Evolutionary conservation across 495 filamentous ascomycete genomes (phyloP).

Genomic region (Niebla homalea): DNA sequence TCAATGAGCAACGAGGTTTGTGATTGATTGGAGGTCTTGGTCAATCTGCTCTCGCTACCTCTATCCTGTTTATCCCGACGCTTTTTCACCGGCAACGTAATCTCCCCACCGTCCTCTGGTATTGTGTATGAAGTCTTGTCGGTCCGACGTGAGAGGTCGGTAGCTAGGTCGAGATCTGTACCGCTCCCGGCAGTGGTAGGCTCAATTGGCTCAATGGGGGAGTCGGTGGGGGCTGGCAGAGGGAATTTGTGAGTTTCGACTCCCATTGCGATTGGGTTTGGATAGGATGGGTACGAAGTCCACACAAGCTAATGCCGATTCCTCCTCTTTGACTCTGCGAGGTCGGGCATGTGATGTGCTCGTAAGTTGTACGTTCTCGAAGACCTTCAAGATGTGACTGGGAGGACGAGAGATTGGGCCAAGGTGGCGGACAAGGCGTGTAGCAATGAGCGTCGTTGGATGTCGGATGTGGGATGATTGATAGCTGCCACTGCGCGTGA

Average conservation of each 20-base stretch:
- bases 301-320: not conserved
- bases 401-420: not conserved
- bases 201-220: slow-evolving; percentile 37
- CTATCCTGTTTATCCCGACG: slow-evolving; percentile 35
- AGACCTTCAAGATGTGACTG: not conserved
- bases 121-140: slow-evolving; percentile 79
- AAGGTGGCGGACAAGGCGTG: not conserved
- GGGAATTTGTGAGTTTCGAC: slow-evolving; percentile 54
- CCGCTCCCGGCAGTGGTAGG: slow-evolving; percentile 42
- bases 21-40: slow-evolving; percentile 44
- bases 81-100: slow-evolving; percentile 71
- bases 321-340: not conserved
- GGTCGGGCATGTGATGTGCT: not conserved
- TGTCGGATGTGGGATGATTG: not conserved
- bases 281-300: not conserved
- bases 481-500: too few relatives aligned
- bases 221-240: slow-evolving; percentile 68
- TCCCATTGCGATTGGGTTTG: slow-evolving; percentile 45
- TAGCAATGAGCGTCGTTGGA: not conserved
- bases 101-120: slow-evolving; percentile 86
- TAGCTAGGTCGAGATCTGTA: slow-evolving; percentile 60
- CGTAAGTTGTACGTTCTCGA: not conserved
- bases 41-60: slow-evolving; percentile 37
- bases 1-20: slow-evolving; percentile 95
- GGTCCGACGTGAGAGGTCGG: slow-evolving; percentile 62